Evolutionary conservation across 2,329 filamentous ascomycete species (phyloP).

Genomic region (Aspergillus ibericus): DNA sequence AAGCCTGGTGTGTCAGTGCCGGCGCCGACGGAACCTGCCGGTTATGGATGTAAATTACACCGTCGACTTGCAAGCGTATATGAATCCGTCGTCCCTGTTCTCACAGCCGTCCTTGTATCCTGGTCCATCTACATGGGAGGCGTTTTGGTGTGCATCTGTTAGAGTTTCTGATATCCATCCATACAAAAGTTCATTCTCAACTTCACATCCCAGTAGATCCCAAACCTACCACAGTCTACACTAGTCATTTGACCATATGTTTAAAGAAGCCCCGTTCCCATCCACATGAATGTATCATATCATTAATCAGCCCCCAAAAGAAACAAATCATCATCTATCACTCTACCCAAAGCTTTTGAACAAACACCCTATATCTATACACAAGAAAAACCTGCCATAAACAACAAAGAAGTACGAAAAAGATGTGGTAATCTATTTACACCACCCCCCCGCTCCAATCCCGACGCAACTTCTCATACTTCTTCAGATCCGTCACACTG

Average conservation of each 20-base stretch:
- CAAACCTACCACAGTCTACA: too few relatives aligned
- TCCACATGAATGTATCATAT: too few relatives aligned
- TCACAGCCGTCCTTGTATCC: slow-evolving; percentile 11
- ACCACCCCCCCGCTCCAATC: slow-evolving; percentile 47
- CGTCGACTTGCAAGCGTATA: slow-evolving; percentile 21
- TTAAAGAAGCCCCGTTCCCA: too few relatives aligned
- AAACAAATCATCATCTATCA: too few relatives aligned
- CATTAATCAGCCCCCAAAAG: too few relatives aligned
- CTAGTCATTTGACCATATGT: too few relatives aligned
- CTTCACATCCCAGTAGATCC: slow-evolving; percentile 7
- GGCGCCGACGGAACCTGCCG: slow-evolving; percentile 91
- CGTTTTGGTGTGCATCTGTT: slow-evolving; percentile 26
- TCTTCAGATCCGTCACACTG: slow-evolving; percentile 58
- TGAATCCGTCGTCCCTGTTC: slow-evolving; percentile 21
- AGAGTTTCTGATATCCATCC: slow-evolving; percentile 26
- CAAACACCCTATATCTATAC: not conserved
- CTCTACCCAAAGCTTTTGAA: too few relatives aligned
- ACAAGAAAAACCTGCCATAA: not conserved
- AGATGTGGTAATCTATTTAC: slow-evolving; percentile 15
- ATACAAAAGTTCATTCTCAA: slow-evolving; percentile 25
- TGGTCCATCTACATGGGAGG: slow-evolving; percentile 22
- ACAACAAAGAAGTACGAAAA: not conserved
- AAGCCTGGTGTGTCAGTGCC: slow-evolving; percentile 92
- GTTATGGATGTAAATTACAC: slow-evolving; percentile 68
- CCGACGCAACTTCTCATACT: slow-evolving; percentile 56